Conservation (phyloP, 257 asterid species). For the Rhazya stricta region DNA sequence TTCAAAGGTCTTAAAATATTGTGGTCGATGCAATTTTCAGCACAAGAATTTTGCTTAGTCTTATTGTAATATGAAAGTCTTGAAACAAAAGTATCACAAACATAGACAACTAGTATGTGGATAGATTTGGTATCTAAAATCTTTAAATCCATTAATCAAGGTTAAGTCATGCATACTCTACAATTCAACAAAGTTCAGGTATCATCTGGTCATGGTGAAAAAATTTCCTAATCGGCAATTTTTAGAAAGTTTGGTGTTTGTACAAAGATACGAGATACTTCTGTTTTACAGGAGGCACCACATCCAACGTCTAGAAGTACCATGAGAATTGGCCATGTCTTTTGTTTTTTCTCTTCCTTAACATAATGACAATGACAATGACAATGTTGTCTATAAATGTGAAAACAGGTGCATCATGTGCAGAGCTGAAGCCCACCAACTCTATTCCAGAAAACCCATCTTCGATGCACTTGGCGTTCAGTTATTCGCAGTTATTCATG, state of each 20-base stretch:
- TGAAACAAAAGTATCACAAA: not conserved
- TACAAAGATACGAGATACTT: not conserved
- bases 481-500: conserved; percentile 64
- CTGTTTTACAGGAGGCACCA: not conserved
- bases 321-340: not conserved
- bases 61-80: not conserved
- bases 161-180: not conserved
- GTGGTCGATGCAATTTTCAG: not conserved
- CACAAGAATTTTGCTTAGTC: not conserved
- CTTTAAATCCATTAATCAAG: not conserved
- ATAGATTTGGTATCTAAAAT: not conserved
- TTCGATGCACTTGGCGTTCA: conserved; percentile 83
- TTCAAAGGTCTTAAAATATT: not conserved
- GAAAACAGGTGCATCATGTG: conserved; percentile 60
- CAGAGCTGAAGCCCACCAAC: conserved; percentile 92
- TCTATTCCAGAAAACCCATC: conserved; percentile 70
- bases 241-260: not conserved
- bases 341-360: not conserved
- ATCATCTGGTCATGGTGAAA: not conserved
- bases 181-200: not conserved
- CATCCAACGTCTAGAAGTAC: not conserved
- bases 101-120: not conserved
- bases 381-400: not conserved
- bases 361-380: not conserved
- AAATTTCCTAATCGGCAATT: not conserved